Conservation (phyloP, 2,329 filamentous ascomycete species). For the Blastomyces gilchristii region DNA sequence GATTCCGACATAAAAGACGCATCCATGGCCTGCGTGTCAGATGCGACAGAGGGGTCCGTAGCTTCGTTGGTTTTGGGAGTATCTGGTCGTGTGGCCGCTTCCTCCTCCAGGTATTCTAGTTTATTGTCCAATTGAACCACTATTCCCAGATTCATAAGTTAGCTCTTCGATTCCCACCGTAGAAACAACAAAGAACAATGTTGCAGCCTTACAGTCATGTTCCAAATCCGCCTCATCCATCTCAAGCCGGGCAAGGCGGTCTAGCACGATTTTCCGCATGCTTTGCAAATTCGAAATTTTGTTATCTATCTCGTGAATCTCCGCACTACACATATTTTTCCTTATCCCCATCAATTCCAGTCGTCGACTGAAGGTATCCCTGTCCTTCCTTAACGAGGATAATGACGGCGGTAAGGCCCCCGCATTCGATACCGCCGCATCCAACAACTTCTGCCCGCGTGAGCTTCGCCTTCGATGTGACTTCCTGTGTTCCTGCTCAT, state of each 20-base stretch:
- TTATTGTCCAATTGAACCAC: constrained; percentile 51
- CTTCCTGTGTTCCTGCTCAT: constrained; percentile 53
- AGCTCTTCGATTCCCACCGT: not conserved
- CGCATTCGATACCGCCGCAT: constrained; percentile 47
- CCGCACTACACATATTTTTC: constrained; percentile 95
- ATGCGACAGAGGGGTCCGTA: constrained; percentile 41
- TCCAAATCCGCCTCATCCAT: constrained; percentile 84
- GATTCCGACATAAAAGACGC: constrained; percentile 91
- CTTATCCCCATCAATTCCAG: constrained; percentile 84
- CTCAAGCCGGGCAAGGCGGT: constrained; percentile 74
- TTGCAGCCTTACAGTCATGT: constrained; percentile 59
- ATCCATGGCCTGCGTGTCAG: constrained; percentile 45
- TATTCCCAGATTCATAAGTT: constrained; percentile 15
- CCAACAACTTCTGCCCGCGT: constrained; percentile 64
- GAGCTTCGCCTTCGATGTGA: constrained; percentile 59
- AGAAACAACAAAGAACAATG: not conserved
- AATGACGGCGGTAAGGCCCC: constrained; percentile 53
- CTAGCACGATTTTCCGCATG: constrained; percentile 86
- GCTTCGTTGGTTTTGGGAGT: constrained; percentile 30
- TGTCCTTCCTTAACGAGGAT: constrained; percentile 67
- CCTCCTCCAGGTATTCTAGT: constrained; percentile 53
- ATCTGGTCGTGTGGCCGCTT: constrained; percentile 32
- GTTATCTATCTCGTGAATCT: constrained; percentile 92
- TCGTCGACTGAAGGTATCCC: constrained; percentile 67
- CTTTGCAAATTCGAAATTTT: constrained; percentile 88